Base-by-base conservation (phyloP, 2,329 filamentous ascomycete genomes). In the Acephala macrosclerotiorum region DNA sequence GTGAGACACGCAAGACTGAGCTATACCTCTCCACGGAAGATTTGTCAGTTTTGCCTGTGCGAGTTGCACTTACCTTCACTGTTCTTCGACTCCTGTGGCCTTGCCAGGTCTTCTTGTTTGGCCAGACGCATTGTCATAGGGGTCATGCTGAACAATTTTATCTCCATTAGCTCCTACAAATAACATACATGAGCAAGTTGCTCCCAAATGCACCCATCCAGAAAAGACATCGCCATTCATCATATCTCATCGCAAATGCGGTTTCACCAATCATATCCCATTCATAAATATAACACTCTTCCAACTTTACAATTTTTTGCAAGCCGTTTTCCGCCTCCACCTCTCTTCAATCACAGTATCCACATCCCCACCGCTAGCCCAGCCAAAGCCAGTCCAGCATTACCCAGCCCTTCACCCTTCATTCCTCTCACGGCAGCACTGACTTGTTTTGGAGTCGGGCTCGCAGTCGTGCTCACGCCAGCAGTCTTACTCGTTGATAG, bases 311-410 rank as follows among this genome's bases (percentile, higher is more conserved):
- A 49, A 22, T 47, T 22, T 47, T 18, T 18, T n/a, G n/a, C n/a
- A n/a, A n/a, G n/a, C n/a, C n/a, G n/a, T n/a, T 42, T 18, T 42
- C 4, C 45, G 20, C 11, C 25, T 49, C 25, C 20, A n/a, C 1
- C 4, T 22, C n/a, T 49, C 45, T 3, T 26, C 45, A n/a, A 53
- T 55, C 33, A 55, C 51, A 55, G 9, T 18, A 36, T 55, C 25
- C 26, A 33, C 51, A 55, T 55, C 51, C 26, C 51, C 25, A 55
- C 51, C 8, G 26, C 51, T 25, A 55, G 35, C 25, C 26, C 51
- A 6, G 33, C 33, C 51, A 55, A n/a, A 16, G 51, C 51, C 12
- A 36, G 18, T 8, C 14, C 51, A 3, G 18, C 33, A 55, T 36
- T 55, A 3, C 51, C 51, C 25, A 55, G 14, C 20, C 33, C 51